phyloP scores from a whole-genome alignment of 2,329 filamentous ascomycete species.

The Thielaviopsis musarum region DNA sequence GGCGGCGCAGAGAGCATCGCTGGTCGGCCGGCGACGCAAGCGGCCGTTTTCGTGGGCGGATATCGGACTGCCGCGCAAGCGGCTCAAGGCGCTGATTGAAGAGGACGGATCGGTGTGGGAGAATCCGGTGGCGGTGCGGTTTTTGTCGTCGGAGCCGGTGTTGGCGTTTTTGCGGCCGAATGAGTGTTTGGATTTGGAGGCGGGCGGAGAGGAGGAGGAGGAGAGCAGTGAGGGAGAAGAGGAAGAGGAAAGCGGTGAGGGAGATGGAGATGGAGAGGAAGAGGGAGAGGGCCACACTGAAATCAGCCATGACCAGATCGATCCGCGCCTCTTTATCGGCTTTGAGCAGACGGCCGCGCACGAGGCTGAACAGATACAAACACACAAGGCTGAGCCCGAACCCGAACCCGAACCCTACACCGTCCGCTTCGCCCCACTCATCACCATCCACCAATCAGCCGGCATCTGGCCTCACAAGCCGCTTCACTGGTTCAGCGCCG shows the following conservation, averaged over 20 bases:
- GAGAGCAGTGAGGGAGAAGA: not conserved
- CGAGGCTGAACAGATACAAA: not conserved
- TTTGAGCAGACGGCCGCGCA: not conserved
- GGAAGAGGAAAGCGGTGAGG: too few relatives aligned
- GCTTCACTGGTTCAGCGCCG: not conserved
- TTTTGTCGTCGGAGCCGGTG: constrained; percentile 5
- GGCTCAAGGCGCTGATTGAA: constrained; percentile 8
- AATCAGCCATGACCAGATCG: constrained; percentile 3
- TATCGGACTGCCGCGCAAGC: constrained; percentile 8
- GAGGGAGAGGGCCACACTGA: not conserved
- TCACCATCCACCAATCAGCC: not conserved
- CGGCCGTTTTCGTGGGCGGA: constrained; percentile 9
- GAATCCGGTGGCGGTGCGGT: constrained; percentile 9
- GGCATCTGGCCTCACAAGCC: not conserved
- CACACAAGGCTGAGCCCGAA: not conserved
- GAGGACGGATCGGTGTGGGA: constrained; percentile 10
- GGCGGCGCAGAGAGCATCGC: not conserved
- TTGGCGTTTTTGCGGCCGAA: constrained; percentile 11
- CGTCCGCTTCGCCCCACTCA: constrained; percentile 1
- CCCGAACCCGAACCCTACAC: not conserved
- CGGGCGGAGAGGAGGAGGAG: not conserved
- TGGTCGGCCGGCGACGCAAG: constrained; percentile 3
- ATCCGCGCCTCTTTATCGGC: constrained; percentile 6
- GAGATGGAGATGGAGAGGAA: not conserved
- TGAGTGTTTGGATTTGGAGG: constrained; percentile 4